Base-by-base conservation (phyloP, 2,329 filamentous ascomycete genomes). In the Fusarium subglutinans region DNA sequence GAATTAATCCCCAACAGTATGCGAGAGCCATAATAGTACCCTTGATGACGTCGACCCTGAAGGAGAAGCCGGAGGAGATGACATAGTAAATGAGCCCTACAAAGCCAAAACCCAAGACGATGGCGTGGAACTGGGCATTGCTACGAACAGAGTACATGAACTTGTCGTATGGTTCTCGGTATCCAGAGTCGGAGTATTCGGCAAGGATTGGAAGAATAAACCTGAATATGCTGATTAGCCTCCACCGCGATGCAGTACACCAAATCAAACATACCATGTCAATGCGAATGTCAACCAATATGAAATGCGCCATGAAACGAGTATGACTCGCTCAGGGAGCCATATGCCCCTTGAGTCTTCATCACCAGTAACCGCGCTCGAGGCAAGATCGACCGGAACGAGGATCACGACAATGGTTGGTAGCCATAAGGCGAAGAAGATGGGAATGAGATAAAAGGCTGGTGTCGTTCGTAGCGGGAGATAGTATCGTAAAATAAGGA, bases 231-330 rank as follows among this genome's bases (percentile, higher is more conserved):
- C 20, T 54, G 17, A 44, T 80, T 62, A 79, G 74, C 44, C 54
- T 40, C 33, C 30, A 41, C 37, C 28, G 48, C 26, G 50, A 28
- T 41, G 18, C 33, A n/a, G 53, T 20, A 51, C 6, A 44, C 12
- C 24, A 38, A 54, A 33, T 45, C 55, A 48, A 76, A 76, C 87
- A 57, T 86, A 96, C 96, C 96, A 99, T 63, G 96, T 98, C 79
- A 99, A 85, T 57, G 92, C 91, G 84, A 99, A 99, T 1, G 96
- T 98, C 63, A 99, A 87, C 96, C 96, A 99, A 84, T 99, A 99
- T 26, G 93, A 92, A 74, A 99, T 96, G 80, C 96, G 90, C 96
- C 96, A 99, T 66, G 93, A 92, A 30, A 98, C 94, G 79, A 97
- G 86, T 55, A 98, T 87, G 35, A 95, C 89, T 56, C 91, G 86